Conservation (phyloP, 371 early-diverging fungal species). For the Umbelopsis sp. region DNA sequence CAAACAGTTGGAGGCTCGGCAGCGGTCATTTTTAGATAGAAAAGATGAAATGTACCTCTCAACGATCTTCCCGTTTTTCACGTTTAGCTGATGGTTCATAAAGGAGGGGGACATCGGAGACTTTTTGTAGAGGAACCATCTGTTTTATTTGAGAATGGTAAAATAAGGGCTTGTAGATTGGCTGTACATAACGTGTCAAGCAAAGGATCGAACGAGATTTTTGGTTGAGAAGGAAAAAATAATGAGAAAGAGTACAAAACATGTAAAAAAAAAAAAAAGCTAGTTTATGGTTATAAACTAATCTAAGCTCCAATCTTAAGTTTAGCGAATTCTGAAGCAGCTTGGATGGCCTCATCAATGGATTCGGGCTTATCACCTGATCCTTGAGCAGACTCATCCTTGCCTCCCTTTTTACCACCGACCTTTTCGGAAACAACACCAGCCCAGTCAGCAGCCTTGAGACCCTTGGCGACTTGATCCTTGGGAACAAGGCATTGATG, state of each 20-base stretch:
- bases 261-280: not conserved
- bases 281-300: not conserved
- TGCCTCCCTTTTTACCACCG: slow-evolving; percentile 92
- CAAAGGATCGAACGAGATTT: not conserved
- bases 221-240: not conserved
- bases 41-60: too few relatives aligned
- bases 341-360: slow-evolving; percentile 74
- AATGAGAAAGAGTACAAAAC: not conserved
- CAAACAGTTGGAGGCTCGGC: too few relatives aligned
- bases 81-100: not conserved
- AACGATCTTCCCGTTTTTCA: too few relatives aligned
- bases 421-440: slow-evolving; percentile 76
- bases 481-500: slow-evolving; percentile 88
- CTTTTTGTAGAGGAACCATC: not conserved
- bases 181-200: slow-evolving; percentile 16
- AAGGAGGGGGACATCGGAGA: not conserved
- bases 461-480: slow-evolving; percentile 61
- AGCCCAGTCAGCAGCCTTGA: slow-evolving; percentile 94
- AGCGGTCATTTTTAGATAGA: too few relatives aligned
- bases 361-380: slow-evolving; percentile 67
- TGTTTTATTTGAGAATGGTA: not conserved
- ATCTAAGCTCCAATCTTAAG: slow-evolving; percentile 53
- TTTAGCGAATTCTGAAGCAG: slow-evolving; percentile 80
- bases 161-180: slow-evolving; percentile 6
- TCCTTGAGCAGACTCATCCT: slow-evolving; percentile 86